These are phyloP conservation scores for Xylaria castorea DNA, from an alignment of 495 filamentous ascomycete genomes.

Conservation along the genomic window DNA sequence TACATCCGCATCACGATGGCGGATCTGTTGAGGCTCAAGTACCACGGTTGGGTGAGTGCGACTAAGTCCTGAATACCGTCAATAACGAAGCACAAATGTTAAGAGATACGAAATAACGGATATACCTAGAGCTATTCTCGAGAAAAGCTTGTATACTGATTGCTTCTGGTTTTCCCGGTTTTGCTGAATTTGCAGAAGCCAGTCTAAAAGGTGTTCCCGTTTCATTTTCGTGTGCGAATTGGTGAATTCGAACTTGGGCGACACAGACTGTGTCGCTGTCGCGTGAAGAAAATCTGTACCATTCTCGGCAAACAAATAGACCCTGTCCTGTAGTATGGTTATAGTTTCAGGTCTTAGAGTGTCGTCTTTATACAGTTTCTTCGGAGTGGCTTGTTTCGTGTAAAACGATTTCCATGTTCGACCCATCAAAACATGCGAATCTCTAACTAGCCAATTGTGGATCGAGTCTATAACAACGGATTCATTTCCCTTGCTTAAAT, in stretches of 20 bases:
- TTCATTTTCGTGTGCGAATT: slow-evolving; percentile 41
- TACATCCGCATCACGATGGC: slow-evolving; percentile 41
- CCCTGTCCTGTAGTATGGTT: slow-evolving; percentile 46
- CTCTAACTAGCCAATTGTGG: slow-evolving; percentile 48
- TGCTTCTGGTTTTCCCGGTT: slow-evolving; percentile 48
- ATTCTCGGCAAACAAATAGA: slow-evolving; percentile 55
- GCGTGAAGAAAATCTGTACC: slow-evolving; percentile 43
- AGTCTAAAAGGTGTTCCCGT: slow-evolving; percentile 46
- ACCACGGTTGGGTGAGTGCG: slow-evolving; percentile 48
- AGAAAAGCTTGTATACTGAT: slow-evolving; percentile 45
- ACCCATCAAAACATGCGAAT: slow-evolving; percentile 48
- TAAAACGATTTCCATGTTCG: slow-evolving; percentile 56
- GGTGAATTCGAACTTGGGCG: slow-evolving; percentile 39
- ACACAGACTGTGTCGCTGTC: slow-evolving; percentile 25
- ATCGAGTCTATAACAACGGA: slow-evolving; percentile 42
- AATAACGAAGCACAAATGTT: background rate
- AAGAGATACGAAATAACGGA: background rate
- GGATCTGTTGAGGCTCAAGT: slow-evolving; percentile 47
- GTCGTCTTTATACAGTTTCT: slow-evolving; percentile 45
- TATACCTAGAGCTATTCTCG: slow-evolving; percentile 52
- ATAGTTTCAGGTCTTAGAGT: slow-evolving; percentile 43
- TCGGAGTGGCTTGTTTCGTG: slow-evolving; percentile 45
- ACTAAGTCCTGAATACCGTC: slow-evolving; percentile 45
- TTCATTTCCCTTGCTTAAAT: slow-evolving; percentile 24
- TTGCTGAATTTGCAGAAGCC: slow-evolving; percentile 49